Base-by-base conservation (phyloP, 208 protist genomes). In the Leishmania turanica region DNA sequence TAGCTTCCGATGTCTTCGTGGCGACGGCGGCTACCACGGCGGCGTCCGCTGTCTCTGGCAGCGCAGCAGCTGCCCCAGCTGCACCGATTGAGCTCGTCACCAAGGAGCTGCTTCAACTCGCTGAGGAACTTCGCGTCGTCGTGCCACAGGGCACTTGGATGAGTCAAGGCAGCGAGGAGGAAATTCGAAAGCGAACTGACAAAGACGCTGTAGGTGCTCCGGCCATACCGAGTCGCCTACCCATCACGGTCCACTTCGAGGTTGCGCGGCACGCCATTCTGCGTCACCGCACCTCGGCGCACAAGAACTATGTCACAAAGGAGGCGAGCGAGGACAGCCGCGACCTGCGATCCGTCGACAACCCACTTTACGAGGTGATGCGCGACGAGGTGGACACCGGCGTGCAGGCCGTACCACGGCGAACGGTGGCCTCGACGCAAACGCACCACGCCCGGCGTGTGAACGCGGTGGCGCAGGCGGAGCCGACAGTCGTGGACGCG, bases 291-390 rank as follows among this genome's bases (percentile, higher is more conserved):
- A 80, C 83, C 69, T 82, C 84, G 24, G 82, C 89, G 31, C 85
- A 86, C 62, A 82, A 83, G 73, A 86, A 82, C 77, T 96, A 90
- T 79, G 69, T 97, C 42, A 94, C 92, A 5, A 96, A 96, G 81
- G 95, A 97, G 75, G 95, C 95, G 1, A 95, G 91, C 77, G 95
- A 97, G 79, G 95, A 97, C 85, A 93, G 92, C 75, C 91, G 95
- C 54, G 93, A 97, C 78, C 79, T 95, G 37, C 95, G 95, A 62
- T 90, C 87, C 0, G 84, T 87, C 24, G 79, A 82, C 42, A 95
- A 95, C 72, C 85, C 89, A 4, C 82, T 95, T 37, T 96, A 96
- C 77, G 87, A 91, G 49, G 76, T 94, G 17, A 71, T 88, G 56
- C 89, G 90, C 15, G 83, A 94, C 42, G 93, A 96, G 80, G 91